A percentile compares a stretch with the other conserved stretches of the same genome.
These are phyloP conservation scores for Eimeria tenella DNA, from an alignment of 169 alveolate genomes.

Conservation along the genomic window DNA sequence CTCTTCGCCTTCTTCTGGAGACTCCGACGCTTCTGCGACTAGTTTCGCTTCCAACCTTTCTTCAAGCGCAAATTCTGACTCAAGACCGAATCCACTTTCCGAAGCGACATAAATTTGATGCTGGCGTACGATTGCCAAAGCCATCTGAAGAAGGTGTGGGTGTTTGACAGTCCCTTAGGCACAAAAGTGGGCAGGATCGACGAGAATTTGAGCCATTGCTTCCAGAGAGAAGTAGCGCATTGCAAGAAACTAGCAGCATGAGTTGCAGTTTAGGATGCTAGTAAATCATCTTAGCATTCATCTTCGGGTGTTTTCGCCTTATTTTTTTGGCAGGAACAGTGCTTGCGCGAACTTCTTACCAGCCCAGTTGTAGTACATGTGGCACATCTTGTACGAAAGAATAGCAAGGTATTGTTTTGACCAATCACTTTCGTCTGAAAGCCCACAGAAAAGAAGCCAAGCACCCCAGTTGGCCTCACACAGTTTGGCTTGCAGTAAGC, in stretches of 20 bases:
- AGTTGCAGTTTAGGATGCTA: too few species aligned
- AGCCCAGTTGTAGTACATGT: constrained; percentile 72
- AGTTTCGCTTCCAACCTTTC: not conserved
- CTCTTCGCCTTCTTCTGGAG: constrained; percentile 69
- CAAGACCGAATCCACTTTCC: constrained; percentile 66
- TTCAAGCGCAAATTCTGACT: constrained; percentile 34
- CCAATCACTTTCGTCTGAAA: constrained; percentile 69
- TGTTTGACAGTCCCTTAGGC: constrained; percentile 68
- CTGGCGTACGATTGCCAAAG: constrained; percentile 64
- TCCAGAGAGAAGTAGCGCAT: too few species aligned
- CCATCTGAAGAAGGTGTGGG: constrained; percentile 70
- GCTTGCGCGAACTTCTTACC: not conserved
- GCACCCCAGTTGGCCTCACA: not conserved
- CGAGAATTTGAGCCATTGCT: too few species aligned
- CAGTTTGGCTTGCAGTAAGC: too few species aligned
- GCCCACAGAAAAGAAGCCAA: not conserved
- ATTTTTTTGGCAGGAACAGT: not conserved
- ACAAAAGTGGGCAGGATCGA: not conserved
- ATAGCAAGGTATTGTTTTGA: constrained; percentile 63
- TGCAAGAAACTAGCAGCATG: too few species aligned
- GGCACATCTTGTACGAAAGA: constrained; percentile 62
- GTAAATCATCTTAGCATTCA: not conserved
- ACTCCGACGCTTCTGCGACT: not conserved
- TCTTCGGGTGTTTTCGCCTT: not conserved
- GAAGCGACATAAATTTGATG: constrained; percentile 56